phyloP scores from a whole-genome alignment of 2,329 filamentous ascomycete genomes.

The Fusarium sp. region DNA sequence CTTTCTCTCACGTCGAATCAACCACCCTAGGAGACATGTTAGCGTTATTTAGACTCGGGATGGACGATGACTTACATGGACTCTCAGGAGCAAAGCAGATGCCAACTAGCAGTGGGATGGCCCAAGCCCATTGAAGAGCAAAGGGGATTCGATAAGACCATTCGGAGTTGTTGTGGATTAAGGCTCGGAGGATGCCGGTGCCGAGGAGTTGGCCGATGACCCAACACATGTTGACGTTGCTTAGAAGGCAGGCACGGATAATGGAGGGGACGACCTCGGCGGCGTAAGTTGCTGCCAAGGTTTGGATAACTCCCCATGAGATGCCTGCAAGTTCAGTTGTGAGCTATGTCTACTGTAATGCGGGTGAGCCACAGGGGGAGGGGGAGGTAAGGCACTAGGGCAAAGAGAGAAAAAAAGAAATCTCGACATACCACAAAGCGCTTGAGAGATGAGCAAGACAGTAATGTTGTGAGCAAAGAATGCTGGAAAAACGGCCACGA shows the following conservation, averaged over 20 bases:
- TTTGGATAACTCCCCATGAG: constrained; percentile 52
- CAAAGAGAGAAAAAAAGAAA: not conserved
- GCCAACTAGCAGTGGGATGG: constrained; percentile 51
- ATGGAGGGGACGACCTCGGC: constrained; percentile 52
- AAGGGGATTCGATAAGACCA: constrained; percentile 50
- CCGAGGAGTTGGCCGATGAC: constrained; percentile 55
- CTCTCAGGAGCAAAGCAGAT: constrained; percentile 54
- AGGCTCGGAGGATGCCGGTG: constrained; percentile 49
- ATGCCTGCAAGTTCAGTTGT: constrained; percentile 34
- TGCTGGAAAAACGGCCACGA: constrained; percentile 52
- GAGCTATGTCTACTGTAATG: not conserved
- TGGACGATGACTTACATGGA: constrained; percentile 46
- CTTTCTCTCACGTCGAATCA: constrained; percentile 51
- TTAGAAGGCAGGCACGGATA: constrained; percentile 50
- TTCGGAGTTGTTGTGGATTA: constrained; percentile 47
- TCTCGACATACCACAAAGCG: constrained; percentile 44
- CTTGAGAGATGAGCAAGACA: constrained; percentile 49
- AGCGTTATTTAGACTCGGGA: not conserved
- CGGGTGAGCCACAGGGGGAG: no score
- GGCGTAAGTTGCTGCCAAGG: constrained; percentile 54
- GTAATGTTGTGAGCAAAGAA: constrained; percentile 52
- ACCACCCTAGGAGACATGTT: constrained; percentile 46
- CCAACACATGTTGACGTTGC: constrained; percentile 58
- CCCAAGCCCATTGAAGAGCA: constrained; percentile 56
- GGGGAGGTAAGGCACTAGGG: no score